These are phyloP conservation scores for Penicillium brasilianum DNA, from an alignment of 2,329 filamentous ascomycete genomes.

Conservation along the genomic window DNA sequence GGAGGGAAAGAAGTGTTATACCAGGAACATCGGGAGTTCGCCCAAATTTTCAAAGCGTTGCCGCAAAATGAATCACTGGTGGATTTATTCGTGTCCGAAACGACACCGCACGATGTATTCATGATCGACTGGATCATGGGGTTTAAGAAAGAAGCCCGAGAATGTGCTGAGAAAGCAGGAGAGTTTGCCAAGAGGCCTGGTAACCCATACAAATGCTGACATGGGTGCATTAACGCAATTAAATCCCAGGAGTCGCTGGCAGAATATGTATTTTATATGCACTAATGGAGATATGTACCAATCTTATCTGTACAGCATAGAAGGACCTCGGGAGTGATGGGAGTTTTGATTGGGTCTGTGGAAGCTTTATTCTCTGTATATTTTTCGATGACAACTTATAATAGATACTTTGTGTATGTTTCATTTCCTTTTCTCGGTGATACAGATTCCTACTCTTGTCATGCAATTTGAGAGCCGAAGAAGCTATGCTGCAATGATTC, in stretches of 20 bases:
- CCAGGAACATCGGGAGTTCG: constrained; percentile 17
- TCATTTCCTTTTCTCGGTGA: not conserved
- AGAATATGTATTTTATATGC: not conserved
- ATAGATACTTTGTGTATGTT: not conserved
- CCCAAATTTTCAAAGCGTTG: constrained; percentile 7
- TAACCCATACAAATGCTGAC: not conserved
- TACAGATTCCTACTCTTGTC: not conserved
- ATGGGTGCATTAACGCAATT: not conserved
- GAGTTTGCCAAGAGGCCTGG: constrained; percentile 11
- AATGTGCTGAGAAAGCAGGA: constrained; percentile 22
- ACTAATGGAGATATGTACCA: not conserved
- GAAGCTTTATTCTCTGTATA: too few relatives aligned
- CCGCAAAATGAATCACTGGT: constrained; percentile 15
- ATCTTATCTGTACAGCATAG: not conserved
- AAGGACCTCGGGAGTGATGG: not conserved
- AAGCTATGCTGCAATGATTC: not conserved
- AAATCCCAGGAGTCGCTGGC: not conserved
- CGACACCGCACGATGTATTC: constrained; percentile 24
- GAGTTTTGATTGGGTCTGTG: not conserved
- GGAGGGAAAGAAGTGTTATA: constrained; percentile 12
- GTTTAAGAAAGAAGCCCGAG: constrained; percentile 20
- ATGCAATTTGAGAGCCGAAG: not conserved
- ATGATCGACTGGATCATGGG: constrained; percentile 26
- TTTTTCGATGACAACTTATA: too few relatives aligned
- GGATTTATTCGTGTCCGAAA: constrained; percentile 20